Evolutionary conservation across 2,329 filamentous ascomycete species (phyloP), one percentile per base, ranked within the genome.

Genomic region (Xylariaceae sp.): DNA sequence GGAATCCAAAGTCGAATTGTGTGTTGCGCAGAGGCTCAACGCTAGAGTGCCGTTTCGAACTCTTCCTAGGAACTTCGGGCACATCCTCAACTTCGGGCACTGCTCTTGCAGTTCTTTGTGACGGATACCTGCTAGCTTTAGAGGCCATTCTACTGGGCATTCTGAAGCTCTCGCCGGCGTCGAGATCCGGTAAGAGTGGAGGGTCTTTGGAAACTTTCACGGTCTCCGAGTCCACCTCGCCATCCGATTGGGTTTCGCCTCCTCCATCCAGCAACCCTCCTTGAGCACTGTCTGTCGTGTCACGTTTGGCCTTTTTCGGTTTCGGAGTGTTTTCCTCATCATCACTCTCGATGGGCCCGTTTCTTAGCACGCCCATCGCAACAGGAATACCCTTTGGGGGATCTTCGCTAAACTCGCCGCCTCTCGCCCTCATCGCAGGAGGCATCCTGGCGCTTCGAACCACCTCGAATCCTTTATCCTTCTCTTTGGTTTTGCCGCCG

Each of bases 401-500:
- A 0, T 90, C 89, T 55, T 88, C 80, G 41, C 83, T 85, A 55
- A 85, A 81, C 26, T 83, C 80, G 9, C 81, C 75, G 23, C 74
- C 81, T 68, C 73, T 79, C 63, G 77, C 75, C 60, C 81, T 82
- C 79, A 91, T 89, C 55, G 88, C 87, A 6, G 89, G 88, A 2
- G 92, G 92, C 78, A 95, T 92, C 52, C 93, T 85, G 7, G 91
- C 85, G 70, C 93, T 97, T 67, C 95, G 81, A 16, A 99, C 93
- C 4, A 99, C 95, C 72, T 98, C 95, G 65, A 99, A 99, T 0
- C 95, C 95, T 74, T 98, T 98, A 63, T 89, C 88, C 74, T 96
- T 96, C 63, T 97, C 93, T 70, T 96, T 97, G 6, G 87, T 91
- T 75, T 96, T 96, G 16, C 89, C 89, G 12, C 87, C 88, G 56